phyloP scores from a whole-genome alignment of 305 asterid species.

The Fraxinus xanthoxyloides region DNA sequence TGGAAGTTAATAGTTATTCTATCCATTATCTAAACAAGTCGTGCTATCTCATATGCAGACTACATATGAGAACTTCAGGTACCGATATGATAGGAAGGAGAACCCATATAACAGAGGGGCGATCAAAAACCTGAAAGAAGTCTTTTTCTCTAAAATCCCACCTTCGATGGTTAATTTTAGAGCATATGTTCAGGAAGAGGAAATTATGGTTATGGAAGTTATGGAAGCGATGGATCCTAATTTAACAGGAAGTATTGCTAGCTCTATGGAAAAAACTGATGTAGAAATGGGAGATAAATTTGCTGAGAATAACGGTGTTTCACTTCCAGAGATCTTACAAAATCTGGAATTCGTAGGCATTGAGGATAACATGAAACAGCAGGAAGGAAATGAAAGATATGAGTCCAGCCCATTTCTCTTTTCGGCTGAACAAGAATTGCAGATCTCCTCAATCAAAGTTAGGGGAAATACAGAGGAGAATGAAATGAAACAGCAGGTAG shows the following conservation, averaged over 20 bases:
- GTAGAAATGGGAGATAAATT: slow-evolving; percentile 62
- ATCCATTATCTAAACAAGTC: background rate
- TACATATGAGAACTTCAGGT: slow-evolving; percentile 83
- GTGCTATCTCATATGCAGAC: slow-evolving; percentile 49
- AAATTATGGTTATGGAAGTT: slow-evolving; percentile 38
- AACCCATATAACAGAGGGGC: slow-evolving; percentile 82
- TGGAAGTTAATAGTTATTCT: background rate
- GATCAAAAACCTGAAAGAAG: slow-evolving; percentile 59
- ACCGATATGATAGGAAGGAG: slow-evolving; percentile 63
- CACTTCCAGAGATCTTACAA: slow-evolving; percentile 63
- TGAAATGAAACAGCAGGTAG: background rate
- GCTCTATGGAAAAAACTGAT: slow-evolving; percentile 67
- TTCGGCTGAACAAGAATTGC: slow-evolving; percentile 19
- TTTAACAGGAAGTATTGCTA: slow-evolving; percentile 31
- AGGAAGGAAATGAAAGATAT: slow-evolving; percentile 41
- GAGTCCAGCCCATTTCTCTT: slow-evolving; percentile 17
- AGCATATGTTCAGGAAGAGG: slow-evolving; percentile 52
- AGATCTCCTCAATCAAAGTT: slow-evolving; percentile 1
- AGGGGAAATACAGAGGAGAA: background rate
- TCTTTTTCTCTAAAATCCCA: slow-evolving; percentile 68
- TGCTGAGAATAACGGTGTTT: slow-evolving; percentile 37
- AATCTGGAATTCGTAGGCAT: slow-evolving; percentile 52
- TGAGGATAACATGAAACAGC: slow-evolving; percentile 39
- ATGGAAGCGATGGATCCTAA: slow-evolving; percentile 39
- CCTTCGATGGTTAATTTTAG: slow-evolving; percentile 68